Evolutionary conservation across 495 filamentous ascomycete species (phyloP), one percentile per base, ranked within the genome.

Genomic region (Aspergillus cavernicola): DNA sequence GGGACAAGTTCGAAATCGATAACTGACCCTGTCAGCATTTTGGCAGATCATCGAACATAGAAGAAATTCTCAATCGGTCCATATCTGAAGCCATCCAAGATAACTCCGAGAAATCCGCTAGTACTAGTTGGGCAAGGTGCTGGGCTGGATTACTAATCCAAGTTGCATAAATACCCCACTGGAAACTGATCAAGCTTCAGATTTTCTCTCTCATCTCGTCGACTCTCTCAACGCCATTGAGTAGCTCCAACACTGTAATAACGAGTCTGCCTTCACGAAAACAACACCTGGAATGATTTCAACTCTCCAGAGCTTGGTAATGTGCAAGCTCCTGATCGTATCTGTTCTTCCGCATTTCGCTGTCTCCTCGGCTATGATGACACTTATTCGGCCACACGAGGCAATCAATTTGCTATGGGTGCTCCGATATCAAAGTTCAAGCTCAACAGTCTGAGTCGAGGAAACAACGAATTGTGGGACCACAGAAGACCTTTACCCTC

Each of bases 401-500:
- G 53, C 59, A 53, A 31, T 35, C 16, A 33, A 35, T 32, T 56
- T 53, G 55, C 58, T 29, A 55, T 64, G 64, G 56, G 54, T 62
- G 60, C 54, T 55, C 41, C 56, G 60, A 62, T 53, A 49, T 18
- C 50, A 53, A 60, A 54, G 57, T 60, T 65, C 63, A 68, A 69
- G 66, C 63, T 68, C 68, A 66, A 68, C 64, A 67, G 62, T 68
- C 66, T 66, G 60, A 65, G 68, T 68, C 50, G 1, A 29, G 37
- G 41, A 58, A 42, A 52, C 22, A 29, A 32, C 32, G 19, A 29
- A 22, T 33, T 11, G 32, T 32, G 2, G 39, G 20, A 18, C 33
- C 20, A 19, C 18, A 12, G n/a, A 20, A 23, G n/a, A n/a, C n/a
- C n/a, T n/a, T n/a, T n/a, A 6, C 9, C 12, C 39, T 16, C 38